These are phyloP conservation scores for Camelina laxa DNA, from an alignment of 345 rosid genomes.

Conservation along the genomic window DNA sequence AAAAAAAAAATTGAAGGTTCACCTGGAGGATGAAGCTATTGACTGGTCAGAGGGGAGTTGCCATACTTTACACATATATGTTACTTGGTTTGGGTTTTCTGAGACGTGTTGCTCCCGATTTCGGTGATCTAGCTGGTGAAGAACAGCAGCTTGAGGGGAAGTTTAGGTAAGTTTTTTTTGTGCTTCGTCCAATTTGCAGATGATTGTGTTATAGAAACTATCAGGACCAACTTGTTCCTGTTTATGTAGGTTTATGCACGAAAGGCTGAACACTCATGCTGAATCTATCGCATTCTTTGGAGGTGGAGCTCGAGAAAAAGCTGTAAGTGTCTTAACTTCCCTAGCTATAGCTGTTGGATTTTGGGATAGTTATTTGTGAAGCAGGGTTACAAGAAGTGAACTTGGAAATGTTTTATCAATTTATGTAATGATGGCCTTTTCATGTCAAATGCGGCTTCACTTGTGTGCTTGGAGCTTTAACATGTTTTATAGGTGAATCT, in stretches of 20 bases:
- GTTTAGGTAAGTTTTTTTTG: conserved; percentile 65
- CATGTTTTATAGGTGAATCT: conserved; percentile 1
- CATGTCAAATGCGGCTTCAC: conserved; percentile 22
- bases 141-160: conserved; percentile 95
- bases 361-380: conserved; percentile 11
- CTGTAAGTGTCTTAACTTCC: conserved; percentile 63
- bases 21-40: conserved; percentile 99
- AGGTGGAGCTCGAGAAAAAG: conserved; percentile 96
- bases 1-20: conserved; percentile 60
- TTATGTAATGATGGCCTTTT: conserved; percentile 12
- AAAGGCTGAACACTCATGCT: conserved; percentile 96
- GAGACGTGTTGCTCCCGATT: conserved; percentile 88
- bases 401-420: neutral
- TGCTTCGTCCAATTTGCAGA: conserved; percentile 14
- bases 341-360: conserved; percentile 18
- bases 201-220: conserved; percentile 27
- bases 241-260: conserved; percentile 92
- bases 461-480: conserved; percentile 32
- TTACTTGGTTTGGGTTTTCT: conserved; percentile 92
- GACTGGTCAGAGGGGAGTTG: conserved; percentile 95
- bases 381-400: conserved; percentile 20
- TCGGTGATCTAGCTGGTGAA: conserved; percentile 84
- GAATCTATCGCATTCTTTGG: conserved; percentile 99
- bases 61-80: conserved; percentile 93
- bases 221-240: conserved; percentile 31